Percentiles rank a stretch among this genome's conserved stretches.
Evolutionary conservation across 2,329 filamentous ascomycete species (phyloP).

Genomic region (Arachnopeziza araneosa): DNA sequence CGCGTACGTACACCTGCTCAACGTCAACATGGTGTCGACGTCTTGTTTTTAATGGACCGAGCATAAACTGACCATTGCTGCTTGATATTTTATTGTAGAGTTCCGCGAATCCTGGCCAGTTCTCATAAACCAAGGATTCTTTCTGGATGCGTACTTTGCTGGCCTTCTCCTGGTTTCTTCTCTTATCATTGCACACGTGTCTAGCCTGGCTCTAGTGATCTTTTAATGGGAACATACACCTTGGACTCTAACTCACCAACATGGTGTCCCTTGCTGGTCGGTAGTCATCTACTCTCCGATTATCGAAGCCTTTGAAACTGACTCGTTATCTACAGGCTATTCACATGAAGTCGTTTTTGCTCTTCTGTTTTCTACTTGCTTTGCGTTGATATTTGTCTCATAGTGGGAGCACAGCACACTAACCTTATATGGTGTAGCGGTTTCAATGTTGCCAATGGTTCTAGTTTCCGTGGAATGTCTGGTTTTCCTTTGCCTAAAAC

Average conservation of each 20-base stretch:
- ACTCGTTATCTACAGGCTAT: conserved; percentile 9
- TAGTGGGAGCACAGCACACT: conserved; percentile 30
- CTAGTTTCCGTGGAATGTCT: conserved; percentile 22
- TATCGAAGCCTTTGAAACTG: conserved; percentile 11
- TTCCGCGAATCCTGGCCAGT: not conserved
- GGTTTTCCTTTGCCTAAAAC: conserved; percentile 30
- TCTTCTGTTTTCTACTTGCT: conserved; percentile 14
- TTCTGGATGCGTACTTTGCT: not conserved
- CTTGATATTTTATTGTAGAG: conserved; percentile 22
- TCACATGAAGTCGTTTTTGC: conserved; percentile 16
- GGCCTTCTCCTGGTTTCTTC: not conserved
- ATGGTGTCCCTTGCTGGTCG: conserved; percentile 15
- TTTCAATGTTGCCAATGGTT: conserved; percentile 20
- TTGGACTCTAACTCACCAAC: not conserved
- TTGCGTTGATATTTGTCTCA: conserved; percentile 11
- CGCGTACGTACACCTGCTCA: conserved; percentile 30
- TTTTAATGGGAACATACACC: not conserved
- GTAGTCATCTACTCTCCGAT: conserved; percentile 8
- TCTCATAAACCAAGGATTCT: not conserved
- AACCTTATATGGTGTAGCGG: conserved; percentile 29
- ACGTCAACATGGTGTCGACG: conserved; percentile 23
- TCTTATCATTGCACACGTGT: conserved; percentile 2
- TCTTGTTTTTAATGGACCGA: conserved; percentile 19
- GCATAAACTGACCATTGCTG: conserved; percentile 26
- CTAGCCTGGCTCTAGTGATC: not conserved